Conservation (phyloP, 768 basidiomycete species). For the Calvatia gigantea region DNA sequence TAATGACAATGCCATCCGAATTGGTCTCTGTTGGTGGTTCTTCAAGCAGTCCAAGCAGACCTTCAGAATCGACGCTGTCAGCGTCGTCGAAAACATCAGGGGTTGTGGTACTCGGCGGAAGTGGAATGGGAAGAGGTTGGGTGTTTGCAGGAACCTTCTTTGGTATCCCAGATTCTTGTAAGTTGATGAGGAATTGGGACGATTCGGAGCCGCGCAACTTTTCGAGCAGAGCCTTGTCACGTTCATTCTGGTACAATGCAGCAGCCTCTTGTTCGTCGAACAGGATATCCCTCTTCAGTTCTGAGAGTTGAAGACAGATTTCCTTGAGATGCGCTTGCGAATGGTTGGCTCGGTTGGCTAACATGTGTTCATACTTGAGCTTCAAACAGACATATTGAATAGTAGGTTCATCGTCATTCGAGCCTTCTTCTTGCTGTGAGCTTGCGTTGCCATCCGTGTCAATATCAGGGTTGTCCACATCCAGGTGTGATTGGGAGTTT, state of each 20-base stretch:
- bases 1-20: conserved; percentile 48
- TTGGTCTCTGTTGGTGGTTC: conserved; percentile 59
- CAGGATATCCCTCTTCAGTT: conserved; percentile 56
- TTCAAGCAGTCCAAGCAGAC: conserved; percentile 76
- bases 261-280: conserved; percentile 71
- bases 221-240: conserved; percentile 47
- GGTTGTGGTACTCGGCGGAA: conserved; percentile 3
- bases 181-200: background rate
- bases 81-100: conserved; percentile 51
- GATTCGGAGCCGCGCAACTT: conserved; percentile 25
- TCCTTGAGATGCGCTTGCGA: conserved; percentile 26
- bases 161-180: background rate
- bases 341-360: conserved; percentile 24
- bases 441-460: background rate
- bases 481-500: background rate
- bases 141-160: background rate
- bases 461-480: background rate
- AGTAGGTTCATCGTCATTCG: conserved; percentile 54
- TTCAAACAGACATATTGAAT: conserved; percentile 61
- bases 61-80: conserved; percentile 47
- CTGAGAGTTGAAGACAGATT: conserved; percentile 41
- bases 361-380: conserved; percentile 48
- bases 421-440: background rate
- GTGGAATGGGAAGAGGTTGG: background rate
- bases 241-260: conserved; percentile 48